Base-by-base conservation (phyloP, 257 asterid genomes). In the Nyctanthes arbortristis region DNA sequence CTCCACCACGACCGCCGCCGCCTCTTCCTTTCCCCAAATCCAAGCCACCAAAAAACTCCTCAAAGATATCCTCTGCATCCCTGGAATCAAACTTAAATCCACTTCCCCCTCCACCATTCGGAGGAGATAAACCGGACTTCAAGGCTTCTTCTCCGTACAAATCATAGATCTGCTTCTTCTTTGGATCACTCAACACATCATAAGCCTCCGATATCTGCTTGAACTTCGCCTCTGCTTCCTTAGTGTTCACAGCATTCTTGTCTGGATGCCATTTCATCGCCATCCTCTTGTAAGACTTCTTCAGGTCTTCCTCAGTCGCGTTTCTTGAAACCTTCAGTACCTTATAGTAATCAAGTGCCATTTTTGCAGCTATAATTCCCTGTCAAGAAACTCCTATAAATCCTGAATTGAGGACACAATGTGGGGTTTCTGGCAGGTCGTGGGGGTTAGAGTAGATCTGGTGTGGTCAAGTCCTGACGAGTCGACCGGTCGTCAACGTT, bases 201-300 rank as follows among this genome's bases (percentile, higher is more conserved):
- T 94, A 94, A 0, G 99, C 99, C 81, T 91, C 97, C 9, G 93
- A 87, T 11, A 94, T 94, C 84, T 86, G 88, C 92, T 94, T 94
- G 82, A 94, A 91, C 63, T 89, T 94, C 3, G 95, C 97, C 89
- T 94, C 99, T 0, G 97, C 95, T 67, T 81, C 89, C 66, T 79
- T 71, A 2, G 85, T 80, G 85, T 86, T 87, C 37, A 77, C 87
- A 14, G 81, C 82, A 70, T 94, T 89, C 92, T 91, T 94, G 57
- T 94, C 99, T 31, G 99, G 99, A 70, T 94, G 99, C 96, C 95
- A 91, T 56, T 86, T 91, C 99, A 94, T 94, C 12, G 97, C 99
- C 73, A 94, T 59, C 39, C 82, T 81, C 88, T 83, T 85, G 85
- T 89, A 94, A 2, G 99, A 84, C 76, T 74, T 94, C 92, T 89